Base-by-base conservation (phyloP, 257 asterid genomes). In the Jaltomata sinuosa region DNA sequence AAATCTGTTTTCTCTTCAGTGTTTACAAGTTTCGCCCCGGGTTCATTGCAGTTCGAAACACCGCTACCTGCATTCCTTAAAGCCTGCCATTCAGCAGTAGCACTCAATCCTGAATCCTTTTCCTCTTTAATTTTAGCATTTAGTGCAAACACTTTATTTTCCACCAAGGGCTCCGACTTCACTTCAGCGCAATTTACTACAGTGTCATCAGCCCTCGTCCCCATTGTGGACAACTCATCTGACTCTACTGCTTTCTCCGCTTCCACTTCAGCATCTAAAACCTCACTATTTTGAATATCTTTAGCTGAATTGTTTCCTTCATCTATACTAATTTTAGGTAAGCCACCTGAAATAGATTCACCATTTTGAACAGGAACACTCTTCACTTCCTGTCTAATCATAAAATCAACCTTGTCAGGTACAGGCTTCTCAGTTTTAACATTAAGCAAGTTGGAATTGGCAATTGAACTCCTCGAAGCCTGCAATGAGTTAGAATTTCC, bases 41-140 rank as follows among this genome's bases (percentile, higher is more conserved):
- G 47, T 50, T 45, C 89, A 85, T 86, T 85, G 79, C 86, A 52
- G 61, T 89, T 91, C 87, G 49, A 81, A 29, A 76, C 82, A 34
- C 42, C 88, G 72, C 72, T 89, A 31, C 95, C 96, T 8, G 93
- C 91, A 85, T 83, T 90, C 85, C 90, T 88, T 87, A 93, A 87
- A 6, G 95, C 93, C 88, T 94, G 91, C 98, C 98, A 96, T 84
- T 90, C 97, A 5, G 85, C 86, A 81, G 91, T 93, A 42, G 99
- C 99, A 89, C 99, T 93, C 52, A 88, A 83, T 34, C 92, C 89
- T 65, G 92, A 87, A 87, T 93, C 92, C 62, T 89, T 94, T 21
- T 79, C 86, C 59, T 90, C 97, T 49, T 90, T 93, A 53, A 91
- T 85, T 88, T 93, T 96, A 0, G 97, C 99, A 88, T 93, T 96